Base-by-base conservation (phyloP, 139 green algal species). In the Volvox africanus region DNA sequence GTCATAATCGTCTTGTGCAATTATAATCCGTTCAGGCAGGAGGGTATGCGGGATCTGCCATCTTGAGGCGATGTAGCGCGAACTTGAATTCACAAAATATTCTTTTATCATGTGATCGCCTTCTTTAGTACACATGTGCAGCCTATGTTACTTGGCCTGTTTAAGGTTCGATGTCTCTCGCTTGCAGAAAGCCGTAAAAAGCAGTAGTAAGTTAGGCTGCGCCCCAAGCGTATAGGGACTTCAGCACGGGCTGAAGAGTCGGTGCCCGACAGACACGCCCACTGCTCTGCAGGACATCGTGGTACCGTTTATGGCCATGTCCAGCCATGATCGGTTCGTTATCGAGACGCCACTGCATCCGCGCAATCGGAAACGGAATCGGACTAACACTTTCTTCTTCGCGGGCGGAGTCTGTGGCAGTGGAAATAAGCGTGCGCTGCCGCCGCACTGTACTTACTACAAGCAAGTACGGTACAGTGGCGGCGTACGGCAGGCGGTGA, bases 251-350 rank as follows among this genome's bases (percentile, higher is more conserved):
- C 44, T 55, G 44, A 55, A 5, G 5, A 9, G 44, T 55, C 44
- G 9, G 44, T 55, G 44, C 9, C 44, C 44, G 44, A 55, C 44
- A 55, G 44, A 55, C 44, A 55, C 44, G 44, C 44, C 9, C 44
- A 55, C 9, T 55, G 44, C 24, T 73, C 65, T 12, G 30, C 76
- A 94, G 92, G 92, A 94, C 82, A 94, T 94, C 22, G 92, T 93
- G 19, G 90, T 94, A 0, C 92, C 92, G 62, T 93, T 94, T 87
- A 94, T 94, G 92, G 92, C 92, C 69, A 94, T 94, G 92, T 94
- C 89, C 67, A 92, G 87, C 61, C 92, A 94, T 37, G 92, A 94
- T 77, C 90, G 92, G 26, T 94, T 93, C 76, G 68, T 94, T 16
- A 93, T 94, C 30, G 89, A 94, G 89, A 94, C 92, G 21, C 92